Evolutionary conservation across 2,329 filamentous ascomycete species (phyloP), one percentile per base, ranked within the genome.

Genomic region (Tolypocladium inflatum): DNA sequence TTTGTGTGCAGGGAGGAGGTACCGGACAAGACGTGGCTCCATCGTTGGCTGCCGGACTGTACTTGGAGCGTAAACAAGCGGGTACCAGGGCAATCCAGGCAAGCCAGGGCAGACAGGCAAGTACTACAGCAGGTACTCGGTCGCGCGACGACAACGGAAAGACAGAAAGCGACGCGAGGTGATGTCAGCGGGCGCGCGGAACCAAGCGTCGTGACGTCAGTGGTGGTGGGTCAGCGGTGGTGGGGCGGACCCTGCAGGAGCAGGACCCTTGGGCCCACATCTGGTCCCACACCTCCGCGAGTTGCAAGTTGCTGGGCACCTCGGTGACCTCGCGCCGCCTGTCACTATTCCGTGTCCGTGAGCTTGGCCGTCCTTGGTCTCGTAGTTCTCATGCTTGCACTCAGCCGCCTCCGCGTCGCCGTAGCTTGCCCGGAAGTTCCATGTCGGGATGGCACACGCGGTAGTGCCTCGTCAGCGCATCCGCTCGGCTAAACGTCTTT

Each of bases 401-500:
- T 64, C 59, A 66, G 15, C 56, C 55, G 39, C 63, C 65, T 54
- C 64, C 66, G 13, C 70, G 68, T 23, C 72, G 68, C n/a, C 70
- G 67, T 50, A 80, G 77, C 71, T 83, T 82, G 65, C 89, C 88
- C n/a, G 88, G 86, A 65, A 90, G 87, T 62, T 92, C 88, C 58
- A 93, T 82, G 61, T 96, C 90, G 0, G 93, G 92, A 72, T 97
- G 93, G 62, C 95, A 93, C 54, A 97, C 92, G 41, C 91, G 86
- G 81, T 96, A 95, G 71, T 99, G 94, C 60, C 94, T 81, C 17
- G 93, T 97, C 54, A 97, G 80, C 1, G 94, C 94, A 76, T 99
- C 94, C 63, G 93, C 94, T 59, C 94, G 86, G 65, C 91, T 96
- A 69, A 99, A 99, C 0, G 91, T 95, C 81, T 97, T 97, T 69